Evolutionary conservation across 148 eudicot species (phyloP).

Genomic region (Dianthus caryophyllus): DNA sequence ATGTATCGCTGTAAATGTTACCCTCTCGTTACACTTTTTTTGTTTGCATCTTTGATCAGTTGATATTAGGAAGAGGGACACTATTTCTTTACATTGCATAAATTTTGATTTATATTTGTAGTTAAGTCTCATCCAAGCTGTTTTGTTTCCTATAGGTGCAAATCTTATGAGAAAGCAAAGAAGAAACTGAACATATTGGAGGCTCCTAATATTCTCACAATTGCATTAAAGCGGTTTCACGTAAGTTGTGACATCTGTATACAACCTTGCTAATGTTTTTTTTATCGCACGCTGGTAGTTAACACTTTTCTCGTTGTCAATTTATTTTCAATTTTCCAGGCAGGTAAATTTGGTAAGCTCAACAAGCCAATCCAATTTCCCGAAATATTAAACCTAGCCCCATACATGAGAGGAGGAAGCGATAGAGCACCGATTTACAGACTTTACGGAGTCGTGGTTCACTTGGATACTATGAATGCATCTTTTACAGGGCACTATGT

Average conservation of each 20-base stretch:
- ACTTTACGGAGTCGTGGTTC: slow-evolving; percentile 87
- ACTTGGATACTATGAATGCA: slow-evolving; percentile 81
- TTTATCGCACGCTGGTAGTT: background rate
- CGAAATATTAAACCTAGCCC: slow-evolving; percentile 68
- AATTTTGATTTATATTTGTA: background rate
- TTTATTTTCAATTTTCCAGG: slow-evolving; percentile 37
- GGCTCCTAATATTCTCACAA: slow-evolving; percentile 87
- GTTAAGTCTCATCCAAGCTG: background rate
- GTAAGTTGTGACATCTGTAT: slow-evolving; percentile 26
- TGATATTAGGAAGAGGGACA: background rate
- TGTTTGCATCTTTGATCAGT: background rate
- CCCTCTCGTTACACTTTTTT: background rate
- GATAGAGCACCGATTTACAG: slow-evolving; percentile 67
- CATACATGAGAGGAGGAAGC: slow-evolving; percentile 67
- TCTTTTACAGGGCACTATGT: slow-evolving; percentile 85
- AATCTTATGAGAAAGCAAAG: slow-evolving; percentile 77
- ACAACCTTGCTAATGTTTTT: background rate
- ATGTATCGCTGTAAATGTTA: background rate
- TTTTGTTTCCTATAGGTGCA: slow-evolving; percentile 49
- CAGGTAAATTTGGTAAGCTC: slow-evolving; percentile 80
- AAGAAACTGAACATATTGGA: slow-evolving; percentile 68
- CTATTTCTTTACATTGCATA: background rate
- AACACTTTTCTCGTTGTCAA: background rate
- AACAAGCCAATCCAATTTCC: slow-evolving; percentile 73
- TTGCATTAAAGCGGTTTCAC: slow-evolving; percentile 82